phyloP scores from a whole-genome alignment of 2,329 filamentous ascomycete genomes.

The Aspergillus cejpii region DNA sequence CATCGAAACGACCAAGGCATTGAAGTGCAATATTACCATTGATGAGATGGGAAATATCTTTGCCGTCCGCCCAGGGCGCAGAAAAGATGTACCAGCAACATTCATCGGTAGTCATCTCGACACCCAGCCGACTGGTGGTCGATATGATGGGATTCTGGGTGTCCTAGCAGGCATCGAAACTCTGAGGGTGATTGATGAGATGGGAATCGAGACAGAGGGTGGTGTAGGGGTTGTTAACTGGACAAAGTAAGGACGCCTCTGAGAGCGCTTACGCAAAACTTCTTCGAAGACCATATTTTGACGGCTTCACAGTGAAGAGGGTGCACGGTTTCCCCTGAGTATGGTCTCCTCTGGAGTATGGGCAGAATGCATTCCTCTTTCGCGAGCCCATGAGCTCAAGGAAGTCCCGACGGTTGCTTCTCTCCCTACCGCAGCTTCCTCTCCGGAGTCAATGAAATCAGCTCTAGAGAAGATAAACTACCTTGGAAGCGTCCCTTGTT shows the following conservation, averaged over 20 bases:
- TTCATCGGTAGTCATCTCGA: conserved; percentile 66
- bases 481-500: conserved; percentile 53
- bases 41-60: conserved; percentile 80
- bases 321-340: conserved; percentile 68
- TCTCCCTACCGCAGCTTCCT: conserved; percentile 44
- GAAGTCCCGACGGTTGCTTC: conserved; percentile 51
- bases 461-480: conserved; percentile 69
- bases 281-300: conserved; percentile 5
- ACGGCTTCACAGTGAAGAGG: conserved; percentile 59
- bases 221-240: conserved; percentile 65
- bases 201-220: conserved; percentile 60
- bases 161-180: conserved; percentile 68
- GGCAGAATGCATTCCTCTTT: conserved; percentile 60
- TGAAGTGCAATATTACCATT: conserved; percentile 61
- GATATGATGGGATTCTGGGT: conserved; percentile 60
- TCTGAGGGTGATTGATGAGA: conserved; percentile 60
- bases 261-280: not conserved
- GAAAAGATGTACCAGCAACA: conserved; percentile 53
- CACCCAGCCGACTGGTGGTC: conserved; percentile 51
- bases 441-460: conserved; percentile 56
- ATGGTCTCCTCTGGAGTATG: conserved; percentile 72
- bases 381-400: conserved; percentile 54
- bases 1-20: conserved; percentile 51
- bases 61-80: conserved; percentile 59
- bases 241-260: conserved; percentile 25